phyloP scores from a whole-genome alignment of 208 protist genomes.

The Acanthamoeba lenticulata region DNA sequence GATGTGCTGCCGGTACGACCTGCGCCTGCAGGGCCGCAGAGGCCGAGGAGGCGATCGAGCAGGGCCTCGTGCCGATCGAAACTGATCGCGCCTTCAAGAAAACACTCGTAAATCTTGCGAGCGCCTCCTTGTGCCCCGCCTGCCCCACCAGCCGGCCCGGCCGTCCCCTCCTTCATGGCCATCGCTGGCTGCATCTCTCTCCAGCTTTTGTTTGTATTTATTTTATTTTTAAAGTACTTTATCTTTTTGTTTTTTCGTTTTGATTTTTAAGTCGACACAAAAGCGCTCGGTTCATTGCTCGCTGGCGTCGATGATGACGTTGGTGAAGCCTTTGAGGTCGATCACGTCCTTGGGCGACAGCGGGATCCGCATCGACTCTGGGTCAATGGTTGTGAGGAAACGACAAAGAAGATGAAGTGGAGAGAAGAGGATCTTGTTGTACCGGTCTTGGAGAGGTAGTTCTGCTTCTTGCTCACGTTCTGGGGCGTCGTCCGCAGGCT shows the following conservation, averaged over 20 bases:
- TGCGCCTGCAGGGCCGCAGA: neutral
- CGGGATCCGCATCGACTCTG: slow-evolving; percentile 35
- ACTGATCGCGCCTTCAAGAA: neutral
- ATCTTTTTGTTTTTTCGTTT: neutral
- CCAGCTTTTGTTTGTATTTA: neutral
- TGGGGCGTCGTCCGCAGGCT: neutral
- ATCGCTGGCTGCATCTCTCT: neutral
- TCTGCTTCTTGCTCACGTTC: slow-evolving; percentile 28
- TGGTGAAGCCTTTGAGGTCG: slow-evolving; percentile 18
- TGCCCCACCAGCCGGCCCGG: neutral
- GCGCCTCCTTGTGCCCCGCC: neutral
- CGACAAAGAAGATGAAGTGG: too few relatives aligned
- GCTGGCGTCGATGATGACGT: neutral
- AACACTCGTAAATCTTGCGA: slow-evolving; percentile 17
- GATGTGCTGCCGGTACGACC: neutral
- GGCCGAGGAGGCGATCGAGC: neutral
- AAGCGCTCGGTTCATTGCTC: too few relatives aligned
- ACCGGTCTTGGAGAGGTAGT: slow-evolving; percentile 33
- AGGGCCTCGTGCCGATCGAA: neutral
- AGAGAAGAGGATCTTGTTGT: neutral
- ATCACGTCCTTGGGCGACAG: neutral
- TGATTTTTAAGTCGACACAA: too few relatives aligned
- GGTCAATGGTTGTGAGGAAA: neutral
- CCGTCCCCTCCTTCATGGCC: neutral
- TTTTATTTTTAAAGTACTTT: neutral